Percentiles rank a stretch among this genome's conserved stretches.
Evolutionary conservation across 257 asterid genomes (phyloP).

Genomic region (Phtheirospermum japonicum): DNA sequence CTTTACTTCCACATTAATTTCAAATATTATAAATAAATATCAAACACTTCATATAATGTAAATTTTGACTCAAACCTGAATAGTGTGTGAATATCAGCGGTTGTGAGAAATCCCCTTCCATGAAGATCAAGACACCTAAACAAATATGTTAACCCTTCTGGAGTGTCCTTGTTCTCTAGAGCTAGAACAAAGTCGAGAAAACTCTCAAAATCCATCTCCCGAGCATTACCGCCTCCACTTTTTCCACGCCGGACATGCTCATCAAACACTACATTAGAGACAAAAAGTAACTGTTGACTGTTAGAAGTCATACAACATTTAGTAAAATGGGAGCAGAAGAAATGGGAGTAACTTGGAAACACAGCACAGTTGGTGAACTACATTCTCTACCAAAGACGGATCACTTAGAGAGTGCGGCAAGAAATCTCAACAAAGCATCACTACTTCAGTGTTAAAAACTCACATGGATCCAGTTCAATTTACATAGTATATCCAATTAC

Average conservation of each 20-base stretch:
- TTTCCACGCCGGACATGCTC: conserved; percentile 97
- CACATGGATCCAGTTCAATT: not conserved
- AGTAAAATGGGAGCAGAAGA: not conserved
- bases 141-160: conserved; percentile 90
- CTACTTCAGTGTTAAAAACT: not conserved
- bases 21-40: conserved; percentile 1
- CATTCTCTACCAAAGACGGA: not conserved
- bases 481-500: not conserved
- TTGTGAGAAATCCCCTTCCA: conserved; percentile 87
- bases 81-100: conserved; percentile 90
- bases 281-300: conserved; percentile 1
- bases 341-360: not conserved
- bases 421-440: not conserved
- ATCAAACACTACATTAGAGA: conserved; percentile 62
- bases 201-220: conserved; percentile 97
- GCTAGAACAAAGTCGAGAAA: conserved; percentile 95
- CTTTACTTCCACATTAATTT: conserved; percentile 47
- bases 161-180: conserved; percentile 91
- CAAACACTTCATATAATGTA: not conserved
- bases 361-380: not conserved
- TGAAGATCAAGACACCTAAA: conserved; percentile 91
- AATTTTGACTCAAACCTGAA: conserved; percentile 59
- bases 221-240: conserved; percentile 79
- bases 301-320: conserved; percentile 17
- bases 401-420: not conserved